Conservation (phyloP, 176 grass and related monocot genomes). For the Carex littledalei region DNA sequence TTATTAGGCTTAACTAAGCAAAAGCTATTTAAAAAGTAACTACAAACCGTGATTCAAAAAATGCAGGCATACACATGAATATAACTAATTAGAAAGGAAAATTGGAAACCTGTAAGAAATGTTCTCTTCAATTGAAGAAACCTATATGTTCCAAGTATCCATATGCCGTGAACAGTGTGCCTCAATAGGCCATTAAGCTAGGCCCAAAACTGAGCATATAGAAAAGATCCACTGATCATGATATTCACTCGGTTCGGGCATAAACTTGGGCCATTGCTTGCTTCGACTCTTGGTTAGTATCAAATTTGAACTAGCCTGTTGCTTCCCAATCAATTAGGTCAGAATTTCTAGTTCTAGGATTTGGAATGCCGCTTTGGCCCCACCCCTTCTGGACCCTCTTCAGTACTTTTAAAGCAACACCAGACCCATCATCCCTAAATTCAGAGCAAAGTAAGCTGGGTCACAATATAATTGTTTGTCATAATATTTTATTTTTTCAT, state of each 20-base stretch:
- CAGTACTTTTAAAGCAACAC: constrained; percentile 63
- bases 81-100: background rate
- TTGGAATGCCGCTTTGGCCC: constrained; percentile 72
- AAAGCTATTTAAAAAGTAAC: background rate
- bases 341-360: constrained; percentile 13
- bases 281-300: background rate
- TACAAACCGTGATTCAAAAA: background rate
- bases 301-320: constrained; percentile 4
- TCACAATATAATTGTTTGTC: background rate
- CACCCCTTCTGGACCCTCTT: constrained; percentile 81
- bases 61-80: background rate
- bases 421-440: constrained; percentile 81
- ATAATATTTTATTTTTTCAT: constrained; percentile 14
- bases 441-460: constrained; percentile 1
- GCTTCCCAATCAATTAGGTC: constrained; percentile 26
- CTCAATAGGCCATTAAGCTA: background rate
- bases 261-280: background rate
- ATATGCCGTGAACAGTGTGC: background rate
- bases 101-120: background rate
- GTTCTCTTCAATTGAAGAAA: background rate
- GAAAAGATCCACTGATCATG: background rate
- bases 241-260: background rate
- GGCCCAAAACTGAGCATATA: background rate
- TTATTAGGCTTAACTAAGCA: background rate
- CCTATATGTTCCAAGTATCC: background rate